Base-by-base conservation (phyloP, 257 asterid genomes). In the Plantago ovata region DNA sequence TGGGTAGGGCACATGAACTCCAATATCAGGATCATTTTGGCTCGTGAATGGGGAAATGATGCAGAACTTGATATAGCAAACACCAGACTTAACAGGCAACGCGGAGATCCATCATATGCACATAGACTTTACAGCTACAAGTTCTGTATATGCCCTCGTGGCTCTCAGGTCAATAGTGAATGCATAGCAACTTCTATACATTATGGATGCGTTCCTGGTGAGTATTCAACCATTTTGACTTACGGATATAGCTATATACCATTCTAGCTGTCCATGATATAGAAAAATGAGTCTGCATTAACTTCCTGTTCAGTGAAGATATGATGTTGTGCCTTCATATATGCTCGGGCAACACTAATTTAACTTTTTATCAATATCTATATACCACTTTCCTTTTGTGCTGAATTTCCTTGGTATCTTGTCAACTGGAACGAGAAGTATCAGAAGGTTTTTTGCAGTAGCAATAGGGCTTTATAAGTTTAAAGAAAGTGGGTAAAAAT, bases 1-100 rank as follows among this genome's bases (percentile, higher is more conserved):
- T 93, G 99, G 99, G 99, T 97, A 14, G 99, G 99, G 66, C 89
- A 83, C 69, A 78, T 95, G 72, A 93, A 93, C 76, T 93, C 97
- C 61, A 89, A 78, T 79, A 89, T 93, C 38, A 73, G 97, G 75
- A 97, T 93, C 65, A 85, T 86, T 46, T 63, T 93, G 74, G 99
- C 99, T 6, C 87, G 73, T 56, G 96, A 62, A 39, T 93, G 99
- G 99, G 95, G 84, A 77, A 93, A 93, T 72, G 99, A 93, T 60
- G 86, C 99, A 8, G 99, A 93, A 72, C 94, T 93, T 64, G 90
- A 84, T 70, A 79, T 93, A 66, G 82, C 77, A 23, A 86, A 81
- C 74, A 84, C 81, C 72, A 80, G 99, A 75, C 82, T 89, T 65
- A 86, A 72, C 76, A 81, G 99, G 79, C 95, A 95, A 54, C 73